Percentiles rank a stretch among this genome's conserved stretches.
These are phyloP conservation scores for Pisolithus thermaeus DNA, from an alignment of 1,284 basidiomycete species.

Conservation along the genomic window DNA sequence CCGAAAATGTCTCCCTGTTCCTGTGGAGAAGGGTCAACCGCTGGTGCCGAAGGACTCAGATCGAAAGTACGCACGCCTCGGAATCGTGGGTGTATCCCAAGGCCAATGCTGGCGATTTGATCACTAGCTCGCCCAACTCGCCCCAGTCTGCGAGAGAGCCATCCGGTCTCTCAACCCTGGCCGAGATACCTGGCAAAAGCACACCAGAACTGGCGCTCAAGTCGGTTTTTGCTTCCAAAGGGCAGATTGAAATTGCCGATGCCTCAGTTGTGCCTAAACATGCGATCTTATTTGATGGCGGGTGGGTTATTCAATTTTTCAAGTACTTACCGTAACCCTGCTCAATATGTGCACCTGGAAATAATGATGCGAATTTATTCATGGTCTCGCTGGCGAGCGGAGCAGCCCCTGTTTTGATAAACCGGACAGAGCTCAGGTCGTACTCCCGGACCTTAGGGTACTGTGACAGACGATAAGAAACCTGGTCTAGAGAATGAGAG, in stretches of 20 bases:
- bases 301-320: no score
- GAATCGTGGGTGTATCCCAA: slow-evolving; percentile 55
- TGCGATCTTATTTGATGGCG: neutral
- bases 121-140: slow-evolving; percentile 58
- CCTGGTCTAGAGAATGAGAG: neutral
- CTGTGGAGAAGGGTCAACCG: slow-evolving; percentile 21
- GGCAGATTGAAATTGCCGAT: slow-evolving; percentile 45
- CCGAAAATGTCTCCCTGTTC: slow-evolving; percentile 48
- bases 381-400: slow-evolving; percentile 67
- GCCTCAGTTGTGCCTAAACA: slow-evolving; percentile 49
- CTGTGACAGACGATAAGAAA: slow-evolving; percentile 28
- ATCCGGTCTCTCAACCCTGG: slow-evolving; percentile 53
- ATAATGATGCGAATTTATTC: slow-evolving; percentile 43
- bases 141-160: slow-evolving; percentile 50
- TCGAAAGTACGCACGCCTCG: slow-evolving; percentile 47
- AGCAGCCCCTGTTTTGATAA: slow-evolving; percentile 67
- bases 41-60: neutral
- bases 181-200: slow-evolving; percentile 46
- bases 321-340: slow-evolving; percentile 54
- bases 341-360: slow-evolving; percentile 57
- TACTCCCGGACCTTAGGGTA: slow-evolving; percentile 63
- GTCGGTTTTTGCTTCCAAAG: slow-evolving; percentile 43
- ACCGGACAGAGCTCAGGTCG: slow-evolving; percentile 55
- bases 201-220: slow-evolving; percentile 52
- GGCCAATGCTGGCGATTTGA: slow-evolving; percentile 52